Conservation (phyloP, 192 early-diverging fungal species). For the Podila epigama region DNA sequence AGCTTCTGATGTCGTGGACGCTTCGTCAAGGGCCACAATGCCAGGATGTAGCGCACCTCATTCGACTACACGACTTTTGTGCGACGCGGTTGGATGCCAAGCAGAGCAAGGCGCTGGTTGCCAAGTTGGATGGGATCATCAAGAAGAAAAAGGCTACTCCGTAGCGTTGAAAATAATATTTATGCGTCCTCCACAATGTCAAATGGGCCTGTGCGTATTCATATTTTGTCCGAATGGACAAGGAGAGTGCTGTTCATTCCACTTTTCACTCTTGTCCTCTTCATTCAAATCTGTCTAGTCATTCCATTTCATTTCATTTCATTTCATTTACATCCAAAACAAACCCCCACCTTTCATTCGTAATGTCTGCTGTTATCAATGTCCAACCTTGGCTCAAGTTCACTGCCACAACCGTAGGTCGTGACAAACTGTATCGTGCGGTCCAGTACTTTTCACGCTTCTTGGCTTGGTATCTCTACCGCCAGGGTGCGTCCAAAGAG, state of each 20-base stretch:
- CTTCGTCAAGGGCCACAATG: constrained; percentile 27
- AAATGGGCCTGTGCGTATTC: neutral
- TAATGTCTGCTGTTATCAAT: constrained; percentile 25
- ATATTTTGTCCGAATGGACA: neutral
- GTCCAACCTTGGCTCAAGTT: constrained; percentile 59
- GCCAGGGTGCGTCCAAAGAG: constrained; percentile 64
- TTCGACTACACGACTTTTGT: constrained; percentile 27
- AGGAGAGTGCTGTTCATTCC: neutral
- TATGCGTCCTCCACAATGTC: too few relatives aligned
- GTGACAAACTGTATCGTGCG: constrained; percentile 80
- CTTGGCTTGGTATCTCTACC: constrained; percentile 69
- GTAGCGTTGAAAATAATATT: too few relatives aligned
- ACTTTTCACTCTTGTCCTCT: neutral
- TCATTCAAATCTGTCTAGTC: neutral
- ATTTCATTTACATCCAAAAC: neutral
- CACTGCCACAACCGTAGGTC: constrained; percentile 69
- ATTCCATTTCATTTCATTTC: neutral
- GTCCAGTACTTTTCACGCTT: constrained; percentile 91
- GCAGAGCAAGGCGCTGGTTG: constrained; percentile 19
- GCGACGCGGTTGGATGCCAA: constrained; percentile 13
- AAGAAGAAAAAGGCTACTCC: constrained; percentile 11
- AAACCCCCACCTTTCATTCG: neutral
- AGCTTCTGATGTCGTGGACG: constrained; percentile 31
- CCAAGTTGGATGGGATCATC: constrained; percentile 26
- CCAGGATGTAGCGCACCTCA: constrained; percentile 14